These are phyloP conservation scores for Saturnispora hagleri DNA, from an alignment of 805 yeast species.

Conservation along the genomic window DNA sequence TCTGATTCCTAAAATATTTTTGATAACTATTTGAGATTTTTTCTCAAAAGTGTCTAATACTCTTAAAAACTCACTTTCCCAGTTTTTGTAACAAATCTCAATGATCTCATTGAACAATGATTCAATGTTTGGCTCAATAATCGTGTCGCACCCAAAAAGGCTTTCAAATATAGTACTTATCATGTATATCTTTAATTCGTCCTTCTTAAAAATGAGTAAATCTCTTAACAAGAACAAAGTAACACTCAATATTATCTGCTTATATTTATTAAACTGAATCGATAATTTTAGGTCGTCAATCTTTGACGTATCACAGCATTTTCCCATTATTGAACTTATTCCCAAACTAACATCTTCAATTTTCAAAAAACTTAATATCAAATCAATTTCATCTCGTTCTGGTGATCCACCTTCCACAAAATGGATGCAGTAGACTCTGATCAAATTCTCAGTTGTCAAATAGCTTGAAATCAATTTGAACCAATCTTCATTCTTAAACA, in stretches of 20 bases:
- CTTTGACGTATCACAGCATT: slow-evolving; percentile 22
- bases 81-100: slow-evolving; percentile 8
- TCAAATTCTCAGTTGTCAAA: slow-evolving; percentile 22
- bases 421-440: slow-evolving; percentile 20
- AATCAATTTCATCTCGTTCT: slow-evolving; percentile 4
- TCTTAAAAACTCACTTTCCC: slow-evolving; percentile 12
- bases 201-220: slow-evolving; percentile 8
- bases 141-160: slow-evolving; percentile 19
- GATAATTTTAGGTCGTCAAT: slow-evolving; percentile 22
- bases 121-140: slow-evolving; percentile 11
- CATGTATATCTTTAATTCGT: slow-evolving; percentile 14
- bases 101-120: slow-evolving; percentile 11
- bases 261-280: slow-evolving; percentile 24
- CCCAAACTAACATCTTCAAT: slow-evolving; percentile 21
- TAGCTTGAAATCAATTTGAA: slow-evolving; percentile 12
- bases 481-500: slow-evolving; percentile 14
- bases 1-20: neutral
- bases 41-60: neutral
- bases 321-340: slow-evolving; percentile 15
- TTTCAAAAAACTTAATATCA: slow-evolving; percentile 12
- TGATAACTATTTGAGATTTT: neutral
- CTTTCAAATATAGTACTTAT: slow-evolving; percentile 18
- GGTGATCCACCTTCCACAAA: slow-evolving; percentile 7
- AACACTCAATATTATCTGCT: slow-evolving; percentile 16
- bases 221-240: slow-evolving; percentile 14